Evolutionary conservation across 2,329 filamentous ascomycete genomes (phyloP).

Genomic region (Colletotrichum tabaci): DNA sequence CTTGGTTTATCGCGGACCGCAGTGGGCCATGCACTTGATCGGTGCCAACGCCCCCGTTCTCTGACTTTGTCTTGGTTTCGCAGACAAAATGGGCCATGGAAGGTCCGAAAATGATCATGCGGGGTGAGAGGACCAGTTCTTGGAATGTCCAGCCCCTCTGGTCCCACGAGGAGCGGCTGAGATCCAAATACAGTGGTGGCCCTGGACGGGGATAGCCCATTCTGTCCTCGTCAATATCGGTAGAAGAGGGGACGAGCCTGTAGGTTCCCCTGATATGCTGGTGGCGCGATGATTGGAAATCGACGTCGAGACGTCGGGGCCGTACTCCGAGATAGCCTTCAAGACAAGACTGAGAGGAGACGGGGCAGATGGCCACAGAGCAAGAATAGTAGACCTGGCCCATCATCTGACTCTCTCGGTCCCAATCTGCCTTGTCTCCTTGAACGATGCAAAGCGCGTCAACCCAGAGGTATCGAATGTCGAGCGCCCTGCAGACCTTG

Average conservation of each 20-base stretch:
- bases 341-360: slow-evolving; percentile 2
- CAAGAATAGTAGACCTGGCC: slow-evolving; percentile 23
- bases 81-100: slow-evolving; percentile 6
- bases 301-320: neutral
- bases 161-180: slow-evolving; percentile 4
- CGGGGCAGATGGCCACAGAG: slow-evolving; percentile 5
- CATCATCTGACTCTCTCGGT: slow-evolving; percentile 15
- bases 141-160: slow-evolving; percentile 19
- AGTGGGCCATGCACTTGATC: too few species aligned
- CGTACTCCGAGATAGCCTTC: neutral
- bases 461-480: slow-evolving; percentile 49
- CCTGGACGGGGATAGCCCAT: too few species aligned
- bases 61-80: neutral
- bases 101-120: slow-evolving; percentile 8
- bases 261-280: neutral
- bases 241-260: neutral
- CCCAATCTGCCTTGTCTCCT: slow-evolving; percentile 44
- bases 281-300: neutral
- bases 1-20: too few species aligned
- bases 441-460: slow-evolving; percentile 51
- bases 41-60: neutral
- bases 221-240: too few species aligned
- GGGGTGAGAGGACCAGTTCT: slow-evolving; percentile 2
- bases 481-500: slow-evolving; percentile 34
- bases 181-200: neutral